Conservation (phyloP, 352 stramenopile genomes). For the Globisporangium nodosum region DNA sequence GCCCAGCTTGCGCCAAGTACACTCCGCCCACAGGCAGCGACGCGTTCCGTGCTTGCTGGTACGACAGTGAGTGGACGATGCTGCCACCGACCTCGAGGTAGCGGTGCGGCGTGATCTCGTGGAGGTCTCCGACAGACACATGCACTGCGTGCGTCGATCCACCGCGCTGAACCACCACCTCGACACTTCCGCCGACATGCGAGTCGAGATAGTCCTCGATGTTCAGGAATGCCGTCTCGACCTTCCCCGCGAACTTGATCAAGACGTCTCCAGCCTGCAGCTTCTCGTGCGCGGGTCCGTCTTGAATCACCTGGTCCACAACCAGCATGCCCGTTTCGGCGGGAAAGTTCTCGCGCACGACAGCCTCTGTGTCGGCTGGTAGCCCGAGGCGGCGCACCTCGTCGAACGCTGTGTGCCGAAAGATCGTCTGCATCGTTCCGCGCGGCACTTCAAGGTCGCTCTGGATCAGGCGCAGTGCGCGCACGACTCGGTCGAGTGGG, state of each 20-base stretch:
- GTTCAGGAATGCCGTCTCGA: slow-evolving; percentile 78
- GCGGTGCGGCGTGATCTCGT: slow-evolving; percentile 75
- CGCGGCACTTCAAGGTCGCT: slow-evolving; percentile 47
- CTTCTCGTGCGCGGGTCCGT: slow-evolving; percentile 62
- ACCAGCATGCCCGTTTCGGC: slow-evolving; percentile 88
- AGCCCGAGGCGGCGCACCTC: slow-evolving; percentile 84
- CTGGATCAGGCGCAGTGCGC: slow-evolving; percentile 69
- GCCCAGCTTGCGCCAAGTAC: slow-evolving; percentile 82
- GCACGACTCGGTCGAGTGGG: slow-evolving; percentile 80
- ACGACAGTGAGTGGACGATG: slow-evolving; percentile 86
- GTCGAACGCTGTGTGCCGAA: slow-evolving; percentile 87
- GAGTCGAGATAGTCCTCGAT: slow-evolving; percentile 79
- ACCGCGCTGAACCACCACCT: slow-evolving; percentile 76
- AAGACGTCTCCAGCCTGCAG: slow-evolving; percentile 86
- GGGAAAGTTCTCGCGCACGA: slow-evolving; percentile 66
- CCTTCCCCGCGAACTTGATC: slow-evolving; percentile 64
- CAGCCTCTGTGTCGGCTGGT: slow-evolving; percentile 49
- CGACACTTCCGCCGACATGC: slow-evolving; percentile 56
- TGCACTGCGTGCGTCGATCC: slow-evolving; percentile 36
- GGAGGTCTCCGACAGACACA: slow-evolving; percentile 63
- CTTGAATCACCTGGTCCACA: slow-evolving; percentile 83
- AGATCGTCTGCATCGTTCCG: slow-evolving; percentile 86
- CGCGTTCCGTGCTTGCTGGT: slow-evolving; percentile 83
- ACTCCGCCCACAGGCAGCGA: slow-evolving; percentile 71
- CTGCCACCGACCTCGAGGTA: slow-evolving; percentile 84